Evolutionary conservation across 164 flowering plant species (phyloP).

Genomic region (Stephania yunnanensis): DNA sequence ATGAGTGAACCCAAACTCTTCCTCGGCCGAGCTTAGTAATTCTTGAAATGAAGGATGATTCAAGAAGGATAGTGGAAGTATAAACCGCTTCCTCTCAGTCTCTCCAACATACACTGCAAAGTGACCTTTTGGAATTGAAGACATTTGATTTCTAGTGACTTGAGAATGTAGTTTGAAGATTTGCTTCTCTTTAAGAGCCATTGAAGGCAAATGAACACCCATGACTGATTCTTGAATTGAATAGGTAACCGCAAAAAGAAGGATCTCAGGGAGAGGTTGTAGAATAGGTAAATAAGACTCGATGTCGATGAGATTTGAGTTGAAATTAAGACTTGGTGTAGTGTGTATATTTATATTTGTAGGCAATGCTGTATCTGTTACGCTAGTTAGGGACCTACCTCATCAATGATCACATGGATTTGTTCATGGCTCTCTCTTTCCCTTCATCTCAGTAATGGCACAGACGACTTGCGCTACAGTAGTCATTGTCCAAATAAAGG

Average conservation of each 20-base stretch:
- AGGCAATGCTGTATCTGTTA: background rate
- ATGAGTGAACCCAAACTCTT: conserved; percentile 33
- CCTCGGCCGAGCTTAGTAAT: conserved; percentile 19
- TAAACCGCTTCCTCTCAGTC: conserved; percentile 19
- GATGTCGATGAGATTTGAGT: background rate
- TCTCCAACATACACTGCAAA: conserved; percentile 34
- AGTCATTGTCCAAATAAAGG: no score
- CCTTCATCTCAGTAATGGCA: background rate
- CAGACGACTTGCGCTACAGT: background rate
- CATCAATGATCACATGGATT: background rate
- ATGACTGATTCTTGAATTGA: conserved; percentile 3
- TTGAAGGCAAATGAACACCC: conserved; percentile 10
- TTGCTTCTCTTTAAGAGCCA: conserved; percentile 1
- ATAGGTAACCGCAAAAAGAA: background rate
- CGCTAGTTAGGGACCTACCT: background rate
- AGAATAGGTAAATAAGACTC: background rate
- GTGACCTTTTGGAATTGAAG: conserved; percentile 30
- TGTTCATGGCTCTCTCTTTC: background rate
- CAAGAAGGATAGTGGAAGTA: conserved; percentile 1
- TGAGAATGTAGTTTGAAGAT: background rate
- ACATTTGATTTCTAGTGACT: background rate
- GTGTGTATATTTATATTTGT: background rate
- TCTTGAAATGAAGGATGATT: conserved; percentile 16
- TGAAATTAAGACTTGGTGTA: background rate
- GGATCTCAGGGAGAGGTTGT: background rate